Evolutionary conservation across 2,329 filamentous ascomycete genomes (phyloP).

Genomic region (Aspergillus brasiliensis): DNA sequence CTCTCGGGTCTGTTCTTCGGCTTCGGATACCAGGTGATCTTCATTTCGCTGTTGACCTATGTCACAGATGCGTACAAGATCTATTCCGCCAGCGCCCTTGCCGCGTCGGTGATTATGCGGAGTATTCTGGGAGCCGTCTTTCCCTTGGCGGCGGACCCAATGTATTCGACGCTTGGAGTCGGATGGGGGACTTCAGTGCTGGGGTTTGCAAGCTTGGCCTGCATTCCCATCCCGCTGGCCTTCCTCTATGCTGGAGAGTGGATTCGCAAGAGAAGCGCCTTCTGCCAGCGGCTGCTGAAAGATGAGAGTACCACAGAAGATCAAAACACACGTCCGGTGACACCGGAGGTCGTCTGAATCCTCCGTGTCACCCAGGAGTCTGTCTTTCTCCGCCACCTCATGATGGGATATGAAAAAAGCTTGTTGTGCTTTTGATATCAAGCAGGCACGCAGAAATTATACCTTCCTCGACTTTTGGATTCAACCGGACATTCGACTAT

Average conservation of each 20-base stretch:
- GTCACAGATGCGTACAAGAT: conserved; percentile 69
- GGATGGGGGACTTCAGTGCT: conserved; percentile 46
- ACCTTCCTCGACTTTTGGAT: too few relatives aligned
- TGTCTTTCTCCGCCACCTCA: not conserved
- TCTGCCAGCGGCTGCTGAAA: conserved; percentile 32
- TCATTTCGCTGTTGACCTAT: conserved; percentile 66
- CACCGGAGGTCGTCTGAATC: not conserved
- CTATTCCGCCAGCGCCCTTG: conserved; percentile 61
- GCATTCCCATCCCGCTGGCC: conserved; percentile 45
- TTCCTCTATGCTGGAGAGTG: conserved; percentile 33
- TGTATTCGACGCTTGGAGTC: conserved; percentile 43
- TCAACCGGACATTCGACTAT: too few relatives aligned
- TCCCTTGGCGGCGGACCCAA: conserved; percentile 51
- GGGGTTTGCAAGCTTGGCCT: conserved; percentile 41
- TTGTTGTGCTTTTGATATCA: too few relatives aligned
- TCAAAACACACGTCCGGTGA: not conserved
- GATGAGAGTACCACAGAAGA: conserved; percentile 21
- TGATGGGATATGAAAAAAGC: not conserved
- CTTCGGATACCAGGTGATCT: conserved; percentile 63
- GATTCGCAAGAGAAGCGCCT: conserved; percentile 32
- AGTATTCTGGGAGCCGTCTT: conserved; percentile 58
- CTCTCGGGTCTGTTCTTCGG: conserved; percentile 65
- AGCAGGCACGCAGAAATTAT: too few relatives aligned
- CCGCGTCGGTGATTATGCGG: conserved; percentile 53
- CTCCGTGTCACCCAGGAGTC: not conserved